Base-by-base conservation (phyloP, 1,284 basidiomycete species). In the Gymnopus androsaceus region DNA sequence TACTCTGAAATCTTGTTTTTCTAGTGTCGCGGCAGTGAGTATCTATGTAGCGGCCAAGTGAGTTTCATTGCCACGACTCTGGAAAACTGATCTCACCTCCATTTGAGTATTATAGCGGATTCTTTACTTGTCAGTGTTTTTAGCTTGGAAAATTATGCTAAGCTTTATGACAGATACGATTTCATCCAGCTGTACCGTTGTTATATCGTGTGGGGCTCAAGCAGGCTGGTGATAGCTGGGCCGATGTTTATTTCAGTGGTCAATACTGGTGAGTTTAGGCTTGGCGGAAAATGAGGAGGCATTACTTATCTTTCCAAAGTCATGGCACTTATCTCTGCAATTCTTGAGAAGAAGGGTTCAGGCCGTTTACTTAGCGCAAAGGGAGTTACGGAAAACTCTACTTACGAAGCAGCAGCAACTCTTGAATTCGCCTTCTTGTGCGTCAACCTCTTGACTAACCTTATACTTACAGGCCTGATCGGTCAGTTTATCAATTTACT, bases 61-160 rank as follows among this genome's bases (percentile, higher is more conserved):
- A 40, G 49, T 38, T 21, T 51, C 8, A 41, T 37, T 19, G 1
- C 19, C 5, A 14, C 25, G 12, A 11, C 5, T n/a, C 21, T 19
- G 2, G 3, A 15, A 4, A n/a, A 25, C 40, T 30, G 15, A 51
- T 40, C 15, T 30, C n/a, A n/a, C 23, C 30, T 41, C 3, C 30
- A 23, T 8, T 21, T n/a, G n/a, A 51, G 49, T 21, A 41, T 41
- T 6, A 41, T 51, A n/a, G 49, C 37, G 30, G 49, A 51, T 51
- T 21, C 38, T 31, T n/a, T 51, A 40, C 38, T 51, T 3, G 49
- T 51, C 14, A 15, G 25, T 41, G 25, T 41, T 40, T 27, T 9
- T 14, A 17, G 25, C n/a, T 9, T 51, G 2, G 9, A 9, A 19
- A 12, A 40, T 8, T 28, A 15, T 30, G 2, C 5, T 30, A 17